These are phyloP conservation scores for Ceratocystis albifundus DNA, from an alignment of 2,329 filamentous ascomycete genomes.

Conservation along the genomic window DNA sequence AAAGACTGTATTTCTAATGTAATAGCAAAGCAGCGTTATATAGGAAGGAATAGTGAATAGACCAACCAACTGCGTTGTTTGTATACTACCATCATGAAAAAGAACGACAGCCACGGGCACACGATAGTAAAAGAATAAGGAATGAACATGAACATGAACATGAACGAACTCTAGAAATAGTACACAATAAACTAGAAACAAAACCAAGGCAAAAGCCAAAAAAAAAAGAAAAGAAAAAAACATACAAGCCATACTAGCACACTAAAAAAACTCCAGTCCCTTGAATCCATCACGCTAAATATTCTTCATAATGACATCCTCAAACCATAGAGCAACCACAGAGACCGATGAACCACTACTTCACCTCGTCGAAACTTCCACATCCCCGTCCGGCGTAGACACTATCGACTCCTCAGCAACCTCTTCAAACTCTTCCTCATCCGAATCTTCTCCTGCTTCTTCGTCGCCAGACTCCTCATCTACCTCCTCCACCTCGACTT, in stretches of 20 bases:
- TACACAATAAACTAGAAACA: slow-evolving; percentile 12
- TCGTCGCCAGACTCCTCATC: neutral
- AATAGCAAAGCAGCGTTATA: neutral
- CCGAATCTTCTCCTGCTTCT: neutral
- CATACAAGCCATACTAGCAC: neutral
- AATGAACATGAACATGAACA: slow-evolving; percentile 8
- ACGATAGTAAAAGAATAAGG: neutral
- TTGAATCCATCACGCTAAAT: no score
- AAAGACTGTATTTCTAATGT: neutral
- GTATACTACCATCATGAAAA: neutral
- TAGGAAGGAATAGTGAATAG: no score
- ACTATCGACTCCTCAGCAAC: slow-evolving; percentile 18
- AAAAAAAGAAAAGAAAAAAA: no score
- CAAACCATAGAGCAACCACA: slow-evolving; percentile 9
- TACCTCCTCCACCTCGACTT: neutral
- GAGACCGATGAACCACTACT: neutral
- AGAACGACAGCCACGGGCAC: neutral
- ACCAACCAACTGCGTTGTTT: no score
- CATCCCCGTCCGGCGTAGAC: slow-evolving; percentile 20
- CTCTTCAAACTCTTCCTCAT: slow-evolving; percentile 18
- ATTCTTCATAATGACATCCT: neutral
- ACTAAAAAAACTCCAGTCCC: no score
- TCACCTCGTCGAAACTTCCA: slow-evolving; percentile 18
- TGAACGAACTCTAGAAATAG: slow-evolving; percentile 7
- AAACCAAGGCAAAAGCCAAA: slow-evolving; percentile 18